Base-by-base conservation (phyloP, 371 early-diverging fungal species). In the Circinella umbellata region DNA sequence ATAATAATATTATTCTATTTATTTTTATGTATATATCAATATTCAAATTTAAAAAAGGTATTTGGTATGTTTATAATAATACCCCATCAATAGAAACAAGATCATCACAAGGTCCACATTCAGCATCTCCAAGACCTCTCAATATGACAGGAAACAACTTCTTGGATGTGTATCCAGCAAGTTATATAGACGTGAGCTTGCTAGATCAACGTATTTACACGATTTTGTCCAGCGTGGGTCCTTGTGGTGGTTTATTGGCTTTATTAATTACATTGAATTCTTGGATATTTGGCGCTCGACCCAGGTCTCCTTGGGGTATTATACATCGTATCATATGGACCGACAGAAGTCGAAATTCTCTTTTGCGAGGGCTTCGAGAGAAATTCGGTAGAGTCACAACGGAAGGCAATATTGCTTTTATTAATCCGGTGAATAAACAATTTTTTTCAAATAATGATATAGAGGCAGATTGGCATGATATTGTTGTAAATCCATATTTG, bases 171-270 rank as follows among this genome's bases (percentile, higher is more conserved):
- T 64, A 64, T 53, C 65, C 65, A 35, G 34, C 34, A 7, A 37
- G 51, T 17, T 64, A 53, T 14, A 35, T 49, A 9, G 63, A 38
- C 3, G 54, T 61, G 15, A 64, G 10, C 14, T 47, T 63, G n/a
- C 67, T 27, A 0, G 77, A 80, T 14, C 73, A 73, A 34, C 69
- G 70, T n/a, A 63, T 72, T 0, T 73, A 64, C 18, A 67, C 75
- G 1, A 53, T 80, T 0, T 20, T 80, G 1, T 70, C 70, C 11
- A 72, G 70, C 0, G 60, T 76, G 27, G 80, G 75, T 7, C 69
- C 73, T 9, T 49, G 69, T 4, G 80, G 80, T 72, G 80, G 80
- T 67, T 71, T 80, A 1, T 70, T 77, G 36, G 72, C 77, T n/a
- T 55, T 80, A 2, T 73, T 80, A n/a, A 53, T 80, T 42, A 73